Evolutionary conservation across 1,139 yeast genomes (phyloP).

Genomic region (Taphrina flavorubra): DNA sequence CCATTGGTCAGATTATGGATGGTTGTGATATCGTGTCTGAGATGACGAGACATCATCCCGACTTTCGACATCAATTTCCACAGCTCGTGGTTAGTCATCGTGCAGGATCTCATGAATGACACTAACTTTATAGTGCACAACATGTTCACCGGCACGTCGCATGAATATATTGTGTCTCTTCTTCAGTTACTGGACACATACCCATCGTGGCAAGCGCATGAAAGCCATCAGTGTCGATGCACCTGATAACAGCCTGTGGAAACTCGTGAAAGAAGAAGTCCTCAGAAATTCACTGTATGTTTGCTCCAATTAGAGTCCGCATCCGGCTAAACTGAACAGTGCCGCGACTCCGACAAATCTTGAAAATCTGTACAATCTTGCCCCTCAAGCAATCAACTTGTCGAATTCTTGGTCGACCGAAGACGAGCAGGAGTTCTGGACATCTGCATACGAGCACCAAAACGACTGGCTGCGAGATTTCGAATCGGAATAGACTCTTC

Average conservation of each 20-base stretch:
- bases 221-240: conserved; percentile 1
- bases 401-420: not conserved
- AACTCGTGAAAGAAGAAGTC: not conserved
- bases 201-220: conserved; percentile 7
- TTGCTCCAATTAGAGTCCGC: not conserved
- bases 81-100: not conserved
- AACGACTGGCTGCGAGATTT: not conserved
- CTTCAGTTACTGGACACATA: conserved; percentile 14
- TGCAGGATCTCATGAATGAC: not conserved
- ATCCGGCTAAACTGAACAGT: not conserved
- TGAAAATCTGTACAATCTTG: not conserved
- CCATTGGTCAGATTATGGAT: conserved; percentile 9
- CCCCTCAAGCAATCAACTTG: not conserved
- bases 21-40: not conserved
- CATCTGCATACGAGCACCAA: not conserved
- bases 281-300: not conserved
- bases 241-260: conserved; percentile 5
- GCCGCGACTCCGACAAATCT: not conserved
- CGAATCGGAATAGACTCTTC: not conserved
- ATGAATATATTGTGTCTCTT: conserved; percentile 6
- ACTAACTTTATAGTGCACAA: conserved; percentile 1
- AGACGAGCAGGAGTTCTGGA: not conserved
- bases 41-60: not conserved
- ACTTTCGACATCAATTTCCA: conserved; percentile 7
- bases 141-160: conserved; percentile 11